These are phyloP conservation scores for Aethionema arabicum DNA, from an alignment of 345 rosid species.

Conservation along the genomic window DNA sequence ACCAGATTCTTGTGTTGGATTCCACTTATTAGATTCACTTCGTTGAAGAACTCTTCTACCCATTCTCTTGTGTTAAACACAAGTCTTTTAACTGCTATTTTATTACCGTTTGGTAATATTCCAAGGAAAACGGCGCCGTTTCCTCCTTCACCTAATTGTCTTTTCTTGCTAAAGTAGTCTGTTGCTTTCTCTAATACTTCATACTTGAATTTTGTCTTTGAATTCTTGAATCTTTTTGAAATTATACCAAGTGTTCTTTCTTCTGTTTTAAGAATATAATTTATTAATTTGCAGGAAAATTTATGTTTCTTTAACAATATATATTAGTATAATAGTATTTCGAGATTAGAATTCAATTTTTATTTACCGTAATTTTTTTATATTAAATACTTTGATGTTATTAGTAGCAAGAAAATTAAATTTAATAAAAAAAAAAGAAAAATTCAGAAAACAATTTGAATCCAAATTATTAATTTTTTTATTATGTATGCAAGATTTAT, in stretches of 20 bases:
- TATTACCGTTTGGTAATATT: conserved; percentile 53
- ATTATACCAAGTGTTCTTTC: conserved; percentile 26
- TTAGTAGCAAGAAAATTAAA: no score
- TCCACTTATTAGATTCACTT: conserved; percentile 52
- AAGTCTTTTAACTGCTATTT: conserved; percentile 58
- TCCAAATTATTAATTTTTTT: no score
- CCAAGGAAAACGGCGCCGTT: conserved; percentile 57
- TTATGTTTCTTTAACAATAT: no score
- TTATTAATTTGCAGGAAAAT: no score
- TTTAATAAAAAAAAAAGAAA: no score
- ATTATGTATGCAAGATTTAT: no score
- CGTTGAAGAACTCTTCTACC: conserved; percentile 46
- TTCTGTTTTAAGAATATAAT: conserved; percentile 18
- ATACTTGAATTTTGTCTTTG: conserved; percentile 42
- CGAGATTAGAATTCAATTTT: no score
- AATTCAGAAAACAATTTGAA: no score
- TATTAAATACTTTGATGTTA: no score
- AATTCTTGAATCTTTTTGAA: conserved; percentile 27
- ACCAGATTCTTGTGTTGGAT: conserved; percentile 59
- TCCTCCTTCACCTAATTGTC: conserved; percentile 50
- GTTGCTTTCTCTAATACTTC: conserved; percentile 52
- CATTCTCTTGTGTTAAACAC: conserved; percentile 34
- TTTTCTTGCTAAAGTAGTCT: conserved; percentile 35
- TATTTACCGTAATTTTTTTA: no score
- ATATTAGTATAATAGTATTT: no score